A percentile compares a stretch with the other conserved stretches of the same genome.
Evolutionary conservation across 176 grass and related monocot genomes (phyloP).

Genomic region (Carex kokanica): DNA sequence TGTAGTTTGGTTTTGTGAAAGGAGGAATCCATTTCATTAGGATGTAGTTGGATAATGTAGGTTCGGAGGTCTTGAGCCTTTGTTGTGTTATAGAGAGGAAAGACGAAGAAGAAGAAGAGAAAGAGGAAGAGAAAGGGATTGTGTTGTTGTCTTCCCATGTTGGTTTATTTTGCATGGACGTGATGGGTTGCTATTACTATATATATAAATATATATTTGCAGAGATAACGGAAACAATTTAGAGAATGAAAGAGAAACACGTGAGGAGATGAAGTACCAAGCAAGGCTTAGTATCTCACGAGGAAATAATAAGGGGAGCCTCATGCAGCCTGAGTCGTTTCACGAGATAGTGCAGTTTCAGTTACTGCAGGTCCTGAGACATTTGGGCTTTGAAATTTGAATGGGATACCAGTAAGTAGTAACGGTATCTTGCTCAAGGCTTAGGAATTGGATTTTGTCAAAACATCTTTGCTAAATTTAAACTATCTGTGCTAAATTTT

Average conservation of each 20-base stretch:
- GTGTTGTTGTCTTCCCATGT: neutral
- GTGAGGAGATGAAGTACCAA: neutral
- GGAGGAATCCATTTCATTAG: neutral
- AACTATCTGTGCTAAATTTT: too few relatives aligned
- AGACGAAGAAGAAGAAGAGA: neutral
- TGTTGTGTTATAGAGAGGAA: neutral
- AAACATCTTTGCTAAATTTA: too few relatives aligned
- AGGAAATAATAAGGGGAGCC: conserved; percentile 7
- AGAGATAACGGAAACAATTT: neutral
- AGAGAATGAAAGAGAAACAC: conserved; percentile 10
- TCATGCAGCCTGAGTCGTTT: neutral
- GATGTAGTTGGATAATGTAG: conserved; percentile 85
- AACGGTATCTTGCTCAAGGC: too few relatives aligned
- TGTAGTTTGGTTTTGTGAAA: conserved; percentile 14
- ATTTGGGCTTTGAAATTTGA: neutral
- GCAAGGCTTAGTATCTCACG: conserved; percentile 11
- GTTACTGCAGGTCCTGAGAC: neutral
- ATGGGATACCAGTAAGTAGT: neutral
- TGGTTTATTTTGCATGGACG: neutral
- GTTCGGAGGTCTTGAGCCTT: conserved; percentile 25
- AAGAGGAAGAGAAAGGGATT: conserved; percentile 11
- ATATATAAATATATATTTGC: neutral
- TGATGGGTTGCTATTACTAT: neutral
- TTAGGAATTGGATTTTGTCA: neutral
- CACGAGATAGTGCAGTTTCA: conserved; percentile 14